Conservation (phyloP, 176 grass and related monocot species). For the Eleusine coracana region DNA sequence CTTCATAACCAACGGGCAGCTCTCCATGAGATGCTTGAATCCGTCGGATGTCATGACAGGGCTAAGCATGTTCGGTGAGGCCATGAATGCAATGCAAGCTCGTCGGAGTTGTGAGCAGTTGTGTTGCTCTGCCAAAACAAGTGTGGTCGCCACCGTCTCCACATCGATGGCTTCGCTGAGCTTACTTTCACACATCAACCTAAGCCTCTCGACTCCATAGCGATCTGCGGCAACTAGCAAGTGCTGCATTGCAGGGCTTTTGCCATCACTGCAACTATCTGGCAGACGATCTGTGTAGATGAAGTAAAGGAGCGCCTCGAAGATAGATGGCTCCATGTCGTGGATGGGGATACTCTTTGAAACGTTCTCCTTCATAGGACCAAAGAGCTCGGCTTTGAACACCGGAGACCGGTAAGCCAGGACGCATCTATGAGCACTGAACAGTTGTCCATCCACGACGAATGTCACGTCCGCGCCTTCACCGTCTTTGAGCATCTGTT, state of each 20-base stretch:
- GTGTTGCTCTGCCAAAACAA: background rate
- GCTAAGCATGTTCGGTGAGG: background rate
- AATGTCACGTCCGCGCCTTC: background rate
- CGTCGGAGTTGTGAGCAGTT: background rate
- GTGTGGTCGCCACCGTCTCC: background rate
- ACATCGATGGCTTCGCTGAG: background rate
- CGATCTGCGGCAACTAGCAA: background rate
- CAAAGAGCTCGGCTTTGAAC: background rate
- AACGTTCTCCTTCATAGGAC: background rate
- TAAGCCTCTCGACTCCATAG: background rate
- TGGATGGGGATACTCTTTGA: background rate
- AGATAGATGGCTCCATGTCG: constrained; percentile 20
- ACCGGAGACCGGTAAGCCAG: background rate
- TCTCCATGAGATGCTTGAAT: background rate
- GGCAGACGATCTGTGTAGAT: constrained; percentile 11
- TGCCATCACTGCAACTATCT: background rate
- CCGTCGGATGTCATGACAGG: background rate
- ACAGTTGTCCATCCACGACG: background rate
- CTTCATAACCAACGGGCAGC: background rate
- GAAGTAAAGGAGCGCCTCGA: constrained; percentile 40
- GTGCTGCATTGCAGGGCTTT: background rate
- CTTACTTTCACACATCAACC: background rate
- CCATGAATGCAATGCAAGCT: background rate
- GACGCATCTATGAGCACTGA: background rate
- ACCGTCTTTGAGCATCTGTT: background rate